Percentiles rank a stretch among this genome's conserved stretches.
Conservation (phyloP, 2,329 filamentous ascomycete genomes). For the Calcarisporium arbuscula region DNA sequence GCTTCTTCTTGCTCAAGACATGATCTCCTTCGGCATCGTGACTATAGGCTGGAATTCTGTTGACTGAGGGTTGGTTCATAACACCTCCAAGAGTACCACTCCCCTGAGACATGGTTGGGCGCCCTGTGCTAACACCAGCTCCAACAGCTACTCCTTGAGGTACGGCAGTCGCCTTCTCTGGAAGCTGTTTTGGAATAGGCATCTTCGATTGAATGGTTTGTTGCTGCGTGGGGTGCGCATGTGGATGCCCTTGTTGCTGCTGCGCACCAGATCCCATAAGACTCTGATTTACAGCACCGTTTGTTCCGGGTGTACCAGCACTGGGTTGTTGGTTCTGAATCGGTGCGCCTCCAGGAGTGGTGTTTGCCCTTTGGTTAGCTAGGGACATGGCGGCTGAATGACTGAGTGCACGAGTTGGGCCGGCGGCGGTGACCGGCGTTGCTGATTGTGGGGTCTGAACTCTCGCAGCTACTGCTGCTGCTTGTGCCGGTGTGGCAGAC, state of each 20-base stretch:
- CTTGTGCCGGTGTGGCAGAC: conserved; percentile 41
- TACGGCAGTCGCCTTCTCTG: conserved; percentile 58
- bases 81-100: conserved; percentile 72
- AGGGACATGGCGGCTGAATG: conserved; percentile 44
- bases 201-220: conserved; percentile 54
- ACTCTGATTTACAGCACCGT: conserved; percentile 20
- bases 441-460: conserved; percentile 42
- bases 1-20: conserved; percentile 94
- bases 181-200: conserved; percentile 75
- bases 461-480: conserved; percentile 37
- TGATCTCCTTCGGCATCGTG: conserved; percentile 89
- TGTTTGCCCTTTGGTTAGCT: conserved; percentile 35
- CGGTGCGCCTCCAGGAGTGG: conserved; percentile 25
- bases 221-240: conserved; percentile 21
- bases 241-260: conserved; percentile 16
- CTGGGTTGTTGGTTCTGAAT: conserved; percentile 23
- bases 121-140: conserved; percentile 54
- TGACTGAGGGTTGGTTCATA: conserved; percentile 79
- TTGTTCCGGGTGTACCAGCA: conserved; percentile 22
- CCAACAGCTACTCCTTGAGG: conserved; percentile 68
- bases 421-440: conserved; percentile 29
- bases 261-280: conserved; percentile 25
- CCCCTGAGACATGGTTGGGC: conserved; percentile 80
- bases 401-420: conserved; percentile 36
- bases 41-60: conserved; percentile 74